A percentile compares a stretch with the other conserved stretches of the same genome.
phyloP scores from a whole-genome alignment of 805 yeast species.

The Pichia phayaonensis region DNA sequence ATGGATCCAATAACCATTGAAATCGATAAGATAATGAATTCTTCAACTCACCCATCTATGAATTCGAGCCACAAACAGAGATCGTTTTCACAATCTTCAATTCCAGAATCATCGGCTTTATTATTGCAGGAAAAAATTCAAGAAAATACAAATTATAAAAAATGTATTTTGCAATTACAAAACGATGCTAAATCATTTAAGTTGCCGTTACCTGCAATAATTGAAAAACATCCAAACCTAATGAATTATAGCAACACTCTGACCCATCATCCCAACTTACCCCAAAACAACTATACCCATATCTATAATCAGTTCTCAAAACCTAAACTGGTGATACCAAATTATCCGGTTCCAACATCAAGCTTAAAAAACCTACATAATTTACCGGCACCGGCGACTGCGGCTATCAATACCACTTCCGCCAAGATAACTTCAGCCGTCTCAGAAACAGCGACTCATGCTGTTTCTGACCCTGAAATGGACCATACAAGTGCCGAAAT shows the following conservation, averaged over 20 bases:
- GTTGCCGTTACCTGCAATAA: conserved; percentile 24
- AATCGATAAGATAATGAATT: conserved; percentile 9
- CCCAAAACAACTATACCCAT: not conserved
- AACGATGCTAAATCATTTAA: conserved; percentile 13
- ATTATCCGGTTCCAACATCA: not conserved
- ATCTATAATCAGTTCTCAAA: not conserved
- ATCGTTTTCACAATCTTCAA: not conserved
- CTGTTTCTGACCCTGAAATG: not conserved
- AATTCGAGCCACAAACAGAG: not conserved
- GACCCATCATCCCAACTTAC: not conserved
- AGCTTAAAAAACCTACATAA: too few species aligned
- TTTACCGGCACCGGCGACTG: not conserved
- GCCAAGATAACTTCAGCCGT: not conserved
- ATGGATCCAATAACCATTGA: conserved; percentile 25
- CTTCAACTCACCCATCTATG: not conserved
- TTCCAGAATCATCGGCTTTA: not conserved
- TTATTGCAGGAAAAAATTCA: not conserved
- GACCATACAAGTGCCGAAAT: conserved; percentile 3
- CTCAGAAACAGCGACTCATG: not conserved
- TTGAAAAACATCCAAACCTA: conserved; percentile 13
- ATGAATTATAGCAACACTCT: not conserved
- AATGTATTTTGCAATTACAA: conserved; percentile 2
- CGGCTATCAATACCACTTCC: not conserved
- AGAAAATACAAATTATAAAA: conserved; percentile 5
- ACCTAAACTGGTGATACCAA: not conserved